phyloP scores from a whole-genome alignment of 306 rosid genomes.

The Fragaria ananassa region DNA sequence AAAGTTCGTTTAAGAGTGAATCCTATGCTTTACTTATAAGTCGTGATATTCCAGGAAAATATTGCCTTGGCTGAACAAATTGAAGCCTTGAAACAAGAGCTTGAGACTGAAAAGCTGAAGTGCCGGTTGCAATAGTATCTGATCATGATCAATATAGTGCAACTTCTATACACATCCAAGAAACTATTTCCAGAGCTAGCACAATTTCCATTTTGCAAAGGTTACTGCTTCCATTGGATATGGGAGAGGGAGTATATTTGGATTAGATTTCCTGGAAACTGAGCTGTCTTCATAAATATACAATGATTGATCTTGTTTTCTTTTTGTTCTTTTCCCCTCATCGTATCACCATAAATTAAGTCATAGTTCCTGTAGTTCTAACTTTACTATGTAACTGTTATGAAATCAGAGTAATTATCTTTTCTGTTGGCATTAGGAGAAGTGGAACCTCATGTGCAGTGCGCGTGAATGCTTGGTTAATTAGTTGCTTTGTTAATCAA shows the following conservation, averaged over 20 bases:
- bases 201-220: not conserved
- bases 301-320: not conserved
- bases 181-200: not conserved
- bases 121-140: constrained; percentile 37
- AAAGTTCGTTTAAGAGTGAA: not conserved
- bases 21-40: constrained; percentile 16
- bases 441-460: too few relatives aligned
- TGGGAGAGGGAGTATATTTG: not conserved
- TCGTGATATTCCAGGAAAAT: constrained; percentile 47
- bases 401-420: too few relatives aligned
- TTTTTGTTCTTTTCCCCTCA: too few relatives aligned
- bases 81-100: constrained; percentile 54
- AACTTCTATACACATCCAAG: not conserved
- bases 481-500: too few relatives aligned
- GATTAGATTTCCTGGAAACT: constrained; percentile 12
- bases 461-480: too few relatives aligned
- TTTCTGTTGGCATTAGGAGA: too few relatives aligned
- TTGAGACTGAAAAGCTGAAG: constrained; percentile 48
- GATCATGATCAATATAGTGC: not conserved
- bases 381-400: not conserved
- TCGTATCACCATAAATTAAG: not conserved
- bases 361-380: not conserved
- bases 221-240: constrained; percentile 14
- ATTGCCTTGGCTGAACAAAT: constrained; percentile 38
- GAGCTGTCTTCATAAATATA: constrained; percentile 16